Percentiles rank a stretch among this genome's conserved stretches.
Evolutionary conservation across 495 filamentous ascomycete species (phyloP).

Genomic region (Mytilinidion resinicola): DNA sequence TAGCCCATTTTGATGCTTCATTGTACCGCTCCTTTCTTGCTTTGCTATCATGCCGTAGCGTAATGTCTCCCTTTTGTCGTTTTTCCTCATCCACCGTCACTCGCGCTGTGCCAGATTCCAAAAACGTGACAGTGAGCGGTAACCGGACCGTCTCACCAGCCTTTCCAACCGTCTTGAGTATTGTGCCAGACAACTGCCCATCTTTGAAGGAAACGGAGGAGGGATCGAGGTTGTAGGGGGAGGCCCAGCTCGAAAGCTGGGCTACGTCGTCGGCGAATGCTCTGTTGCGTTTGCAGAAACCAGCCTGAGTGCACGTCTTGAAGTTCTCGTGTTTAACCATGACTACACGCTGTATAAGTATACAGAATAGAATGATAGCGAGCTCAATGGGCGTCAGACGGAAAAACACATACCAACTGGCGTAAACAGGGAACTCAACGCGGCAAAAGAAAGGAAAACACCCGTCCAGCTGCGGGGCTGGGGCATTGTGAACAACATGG

Average conservation of each 20-base stretch:
- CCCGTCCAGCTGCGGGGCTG: slow-evolving; percentile 23
- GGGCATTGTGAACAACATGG: slow-evolving; percentile 4
- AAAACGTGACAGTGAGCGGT: slow-evolving; percentile 79
- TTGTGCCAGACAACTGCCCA: slow-evolving; percentile 68
- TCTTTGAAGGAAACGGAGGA: slow-evolving; percentile 67
- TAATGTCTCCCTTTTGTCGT: slow-evolving; percentile 81
- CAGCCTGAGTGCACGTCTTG: slow-evolving; percentile 90
- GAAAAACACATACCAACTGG: slow-evolving; percentile 29
- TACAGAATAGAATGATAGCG: neutral
- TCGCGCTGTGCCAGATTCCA: slow-evolving; percentile 79
- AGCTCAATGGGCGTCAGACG: neutral
- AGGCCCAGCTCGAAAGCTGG: slow-evolving; percentile 60
- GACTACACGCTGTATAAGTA: slow-evolving; percentile 42
- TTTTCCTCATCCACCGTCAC: slow-evolving; percentile 86
- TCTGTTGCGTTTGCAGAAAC: slow-evolving; percentile 93
- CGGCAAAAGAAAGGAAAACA: slow-evolving; percentile 21
- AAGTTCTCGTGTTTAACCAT: slow-evolving; percentile 92
- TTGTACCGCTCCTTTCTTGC: slow-evolving; percentile 90
- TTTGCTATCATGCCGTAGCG: slow-evolving; percentile 74
- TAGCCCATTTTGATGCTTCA: slow-evolving; percentile 76
- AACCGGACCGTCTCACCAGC: slow-evolving; percentile 62
- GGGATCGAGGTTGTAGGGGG: slow-evolving; percentile 72
- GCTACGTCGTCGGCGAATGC: slow-evolving; percentile 74
- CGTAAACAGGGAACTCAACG: slow-evolving; percentile 28
- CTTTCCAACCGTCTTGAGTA: slow-evolving; percentile 66